Evolutionary conservation across 805 yeast genomes (phyloP).

Genomic region (Candida nonsorbophila): DNA sequence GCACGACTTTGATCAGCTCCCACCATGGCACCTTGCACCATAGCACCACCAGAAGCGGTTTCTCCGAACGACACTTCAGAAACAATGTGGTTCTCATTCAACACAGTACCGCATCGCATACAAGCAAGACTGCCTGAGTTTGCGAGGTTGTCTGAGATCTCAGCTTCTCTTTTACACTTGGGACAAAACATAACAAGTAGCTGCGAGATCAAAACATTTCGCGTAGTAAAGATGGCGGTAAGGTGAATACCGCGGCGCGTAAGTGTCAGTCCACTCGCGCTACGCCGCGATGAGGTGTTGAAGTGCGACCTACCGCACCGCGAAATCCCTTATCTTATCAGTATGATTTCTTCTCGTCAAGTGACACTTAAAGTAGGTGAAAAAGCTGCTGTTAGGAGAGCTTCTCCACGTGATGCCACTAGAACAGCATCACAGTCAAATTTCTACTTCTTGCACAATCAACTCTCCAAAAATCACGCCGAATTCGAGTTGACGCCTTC

Average conservation of each 20-base stretch:
- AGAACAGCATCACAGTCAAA: conserved; percentile 23
- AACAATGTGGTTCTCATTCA: conserved; percentile 90
- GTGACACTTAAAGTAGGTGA: conserved; percentile 1
- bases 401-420: conserved; percentile 21
- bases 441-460: conserved; percentile 26
- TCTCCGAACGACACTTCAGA: conserved; percentile 95
- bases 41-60: conserved; percentile 87
- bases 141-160: conserved; percentile 3
- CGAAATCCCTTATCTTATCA: too few species aligned
- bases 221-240: too few species aligned
- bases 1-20: conserved; percentile 83
- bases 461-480: conserved; percentile 37
- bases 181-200: conserved; percentile 4
- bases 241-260: too few species aligned
- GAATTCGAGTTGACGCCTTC: conserved; percentile 16
- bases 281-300: too few species aligned
- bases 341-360: too few species aligned
- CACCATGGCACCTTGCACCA: conserved; percentile 91
- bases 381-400: conserved; percentile 15
- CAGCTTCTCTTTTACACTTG: conserved; percentile 3
- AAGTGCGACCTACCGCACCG: too few species aligned
- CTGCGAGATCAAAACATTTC: too few species aligned
- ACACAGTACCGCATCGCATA: conserved; percentile 76
- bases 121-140: conserved; percentile 74
- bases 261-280: too few species aligned